Evolutionary conservation across 495 filamentous ascomycete genomes (phyloP), one percentile per base, ranked within the genome.

Genomic region (Filosporella fistucella): DNA sequence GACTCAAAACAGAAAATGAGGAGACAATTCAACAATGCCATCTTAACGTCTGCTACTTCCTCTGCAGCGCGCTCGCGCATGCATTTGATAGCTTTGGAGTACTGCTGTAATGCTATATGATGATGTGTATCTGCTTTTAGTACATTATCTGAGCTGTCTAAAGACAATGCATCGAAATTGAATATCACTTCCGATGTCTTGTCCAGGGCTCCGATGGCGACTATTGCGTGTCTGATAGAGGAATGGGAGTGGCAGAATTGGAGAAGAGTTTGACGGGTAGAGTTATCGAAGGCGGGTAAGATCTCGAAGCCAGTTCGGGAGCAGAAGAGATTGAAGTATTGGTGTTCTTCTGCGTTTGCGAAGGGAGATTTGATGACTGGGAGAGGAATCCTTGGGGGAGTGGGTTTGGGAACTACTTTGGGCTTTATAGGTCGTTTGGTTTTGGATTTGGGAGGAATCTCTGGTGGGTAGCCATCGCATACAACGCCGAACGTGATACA

Each of bases 151-250:
- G 18, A 17, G 6, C 13, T 17, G 3, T 24, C 29, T 13, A 47
- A 10, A 1, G 33, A 24, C 2, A 45, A 34, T 10, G 16, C 36
- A 3, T 21, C 10, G 8, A 21, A 23, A 22, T 30, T 23, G 3
- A 9, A n/a, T n/a, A 23, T 21, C 18, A 14, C 18, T 14, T 49
- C 47, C 9, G 28, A 23, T 6, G 72, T 75, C 53, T 78, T 74
- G 45, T 84, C 81, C 18, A 82, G 65, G 0, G 79, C 75, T 26
- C 76, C 76, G 16, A 86, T 61, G 23, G 82, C 81, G 9, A 84
- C 67, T 1, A 82, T 68, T 10, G 80, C 79, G 55, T 86, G 80
- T 12, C 75, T 70, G 38, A 85, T 76, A 12, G 74, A 67, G 2
- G 78, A 64, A 53, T 83, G 76, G 16, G 71, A 69, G 32, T 76